Conservation (phyloP, 352 stramenopile species). For the Thraustotheca clavata region DNA sequence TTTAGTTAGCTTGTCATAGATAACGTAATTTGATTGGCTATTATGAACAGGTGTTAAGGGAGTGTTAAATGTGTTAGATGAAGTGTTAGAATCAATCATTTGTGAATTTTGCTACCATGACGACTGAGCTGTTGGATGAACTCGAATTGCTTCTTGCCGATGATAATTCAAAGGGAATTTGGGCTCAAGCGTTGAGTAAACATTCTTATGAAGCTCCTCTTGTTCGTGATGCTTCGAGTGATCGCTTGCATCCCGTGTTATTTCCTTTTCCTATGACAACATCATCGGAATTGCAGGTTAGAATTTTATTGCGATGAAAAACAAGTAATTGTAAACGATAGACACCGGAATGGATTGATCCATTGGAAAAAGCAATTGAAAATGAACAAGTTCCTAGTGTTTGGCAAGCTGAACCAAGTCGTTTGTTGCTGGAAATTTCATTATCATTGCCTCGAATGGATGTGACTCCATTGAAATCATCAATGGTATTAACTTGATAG, state of each 20-base stretch:
- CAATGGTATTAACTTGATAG: conserved; percentile 24
- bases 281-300: background rate
- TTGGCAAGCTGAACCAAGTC: conserved; percentile 28
- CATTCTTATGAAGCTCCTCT: conserved; percentile 2
- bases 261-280: conserved; percentile 9
- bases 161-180: background rate
- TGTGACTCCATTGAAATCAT: conserved; percentile 39
- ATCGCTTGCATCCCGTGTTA: background rate
- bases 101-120: too few species aligned
- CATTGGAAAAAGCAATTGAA: background rate
- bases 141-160: conserved; percentile 15
- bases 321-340: too few species aligned
- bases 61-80: too few species aligned
- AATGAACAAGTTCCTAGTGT: background rate
- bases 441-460: conserved; percentile 44
- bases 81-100: too few species aligned
- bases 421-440: conserved; percentile 60
- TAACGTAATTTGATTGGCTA: too few species aligned
- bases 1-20: too few species aligned
- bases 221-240: background rate
- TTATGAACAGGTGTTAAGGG: too few species aligned
- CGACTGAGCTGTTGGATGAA: conserved; percentile 21
- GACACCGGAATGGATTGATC: background rate
- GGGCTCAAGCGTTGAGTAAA: background rate
- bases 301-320: too few species aligned